These are phyloP conservation scores for Yarrowia hollandica DNA, from an alignment of 805 yeast species.

Conservation along the genomic window DNA sequence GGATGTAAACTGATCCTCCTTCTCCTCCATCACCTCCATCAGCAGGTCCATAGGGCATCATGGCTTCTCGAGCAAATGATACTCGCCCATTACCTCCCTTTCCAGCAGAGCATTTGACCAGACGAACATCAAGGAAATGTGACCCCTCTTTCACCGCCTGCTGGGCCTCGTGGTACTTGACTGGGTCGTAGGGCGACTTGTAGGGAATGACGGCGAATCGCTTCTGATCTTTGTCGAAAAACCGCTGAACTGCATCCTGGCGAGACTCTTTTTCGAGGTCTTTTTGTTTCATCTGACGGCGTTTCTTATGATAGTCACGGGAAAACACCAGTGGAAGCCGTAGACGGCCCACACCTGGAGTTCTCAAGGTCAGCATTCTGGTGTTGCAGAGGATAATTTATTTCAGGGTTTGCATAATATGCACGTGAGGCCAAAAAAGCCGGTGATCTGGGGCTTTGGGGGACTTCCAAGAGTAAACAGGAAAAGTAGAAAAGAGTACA, in stretches of 20 bases:
- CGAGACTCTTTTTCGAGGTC: conserved; percentile 22
- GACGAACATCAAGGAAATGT: conserved; percentile 54
- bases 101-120: conserved; percentile 71
- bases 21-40: conserved; percentile 99
- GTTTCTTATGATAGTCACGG: conserved; percentile 16
- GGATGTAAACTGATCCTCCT: conserved; percentile 85
- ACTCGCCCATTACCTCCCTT: conserved; percentile 86
- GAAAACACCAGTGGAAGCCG: conserved; percentile 24
- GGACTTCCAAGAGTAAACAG: too few species aligned
- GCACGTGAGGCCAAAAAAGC: too few species aligned
- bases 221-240: conserved; percentile 24
- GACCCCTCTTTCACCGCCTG: conserved; percentile 25
- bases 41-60: conserved; percentile 85
- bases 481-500: too few species aligned
- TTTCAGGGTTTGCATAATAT: conserved; percentile 6
- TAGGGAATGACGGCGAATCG: conserved; percentile 14
- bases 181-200: conserved; percentile 25
- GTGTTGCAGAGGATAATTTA: conserved; percentile 2
- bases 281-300: conserved; percentile 2
- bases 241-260: conserved; percentile 14
- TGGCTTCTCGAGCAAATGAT: conserved; percentile 84
- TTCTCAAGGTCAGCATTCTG: conserved; percentile 12
- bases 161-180: conserved; percentile 29
- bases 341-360: conserved; percentile 7
- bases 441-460: too few species aligned